phyloP scores from a whole-genome alignment of 129 eudicot species.

The Cynara cardunculus region DNA sequence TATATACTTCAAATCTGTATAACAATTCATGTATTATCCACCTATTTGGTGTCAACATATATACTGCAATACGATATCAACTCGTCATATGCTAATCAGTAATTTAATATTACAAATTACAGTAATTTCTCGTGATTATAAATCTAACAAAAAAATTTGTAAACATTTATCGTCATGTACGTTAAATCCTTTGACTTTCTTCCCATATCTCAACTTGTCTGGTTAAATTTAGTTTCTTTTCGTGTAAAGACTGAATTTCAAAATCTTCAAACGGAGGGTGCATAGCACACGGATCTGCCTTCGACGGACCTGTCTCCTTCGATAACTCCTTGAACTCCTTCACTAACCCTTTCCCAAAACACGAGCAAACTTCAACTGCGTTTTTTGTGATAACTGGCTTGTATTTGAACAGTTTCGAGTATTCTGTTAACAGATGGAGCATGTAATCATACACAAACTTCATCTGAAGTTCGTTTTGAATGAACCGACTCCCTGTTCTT shows the following conservation, averaged over 20 bases:
- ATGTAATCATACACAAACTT: conserved; percentile 52
- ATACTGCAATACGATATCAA: background rate
- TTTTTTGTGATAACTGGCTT: conserved; percentile 38
- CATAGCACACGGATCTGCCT: conserved; percentile 38
- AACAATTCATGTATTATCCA: too few species aligned
- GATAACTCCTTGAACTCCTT: conserved; percentile 38
- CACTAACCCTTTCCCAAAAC: conserved; percentile 24
- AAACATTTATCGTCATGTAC: background rate
- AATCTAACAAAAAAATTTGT: background rate
- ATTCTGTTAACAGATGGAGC: conserved; percentile 47
- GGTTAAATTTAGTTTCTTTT: conserved; percentile 25
- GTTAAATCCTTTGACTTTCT: conserved; percentile 17
- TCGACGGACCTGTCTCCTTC: conserved; percentile 30
- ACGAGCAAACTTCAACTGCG: conserved; percentile 49
- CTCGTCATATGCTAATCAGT: background rate
- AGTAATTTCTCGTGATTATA: background rate
- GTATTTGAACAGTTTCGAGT: conserved; percentile 49
- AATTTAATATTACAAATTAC: conserved; percentile 1
- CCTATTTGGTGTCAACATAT: background rate
- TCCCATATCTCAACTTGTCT: conserved; percentile 45
- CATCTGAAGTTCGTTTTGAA: conserved; percentile 45
- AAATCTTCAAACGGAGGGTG: conserved; percentile 33
- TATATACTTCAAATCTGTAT: too few species aligned
- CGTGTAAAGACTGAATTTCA: conserved; percentile 20
- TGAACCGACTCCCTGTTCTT: conserved; percentile 41